These are phyloP conservation scores for Hypoxylon intermedium DNA, from an alignment of 495 filamentous ascomycete species.

Conservation along the genomic window DNA sequence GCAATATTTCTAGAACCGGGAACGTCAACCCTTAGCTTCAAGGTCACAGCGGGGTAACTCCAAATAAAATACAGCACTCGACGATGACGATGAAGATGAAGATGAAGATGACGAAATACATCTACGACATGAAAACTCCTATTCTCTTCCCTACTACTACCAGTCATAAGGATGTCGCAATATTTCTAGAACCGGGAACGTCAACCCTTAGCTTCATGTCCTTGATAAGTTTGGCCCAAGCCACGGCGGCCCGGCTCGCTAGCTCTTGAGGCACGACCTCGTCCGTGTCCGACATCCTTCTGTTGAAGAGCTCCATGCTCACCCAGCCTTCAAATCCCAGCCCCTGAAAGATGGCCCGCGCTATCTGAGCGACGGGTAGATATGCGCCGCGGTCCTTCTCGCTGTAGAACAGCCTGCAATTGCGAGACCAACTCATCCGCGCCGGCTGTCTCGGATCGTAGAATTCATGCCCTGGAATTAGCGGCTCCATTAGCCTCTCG, in stretches of 20 bases:
- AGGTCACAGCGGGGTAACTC: too few relatives aligned
- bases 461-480: slow-evolving; percentile 69
- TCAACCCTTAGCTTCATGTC: slow-evolving; percentile 61
- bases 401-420: slow-evolving; percentile 77
- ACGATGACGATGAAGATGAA: too few relatives aligned
- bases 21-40: slow-evolving; percentile 59
- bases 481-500: slow-evolving; percentile 64
- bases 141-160: too few relatives aligned
- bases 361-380: slow-evolving; percentile 70
- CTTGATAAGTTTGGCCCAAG: slow-evolving; percentile 66
- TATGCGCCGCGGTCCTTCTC: slow-evolving; percentile 75
- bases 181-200: slow-evolving; percentile 38
- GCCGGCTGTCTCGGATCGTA: slow-evolving; percentile 67
- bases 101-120: too few relatives aligned
- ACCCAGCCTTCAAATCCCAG: slow-evolving; percentile 78
- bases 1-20: slow-evolving; percentile 35
- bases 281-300: slow-evolving; percentile 63
- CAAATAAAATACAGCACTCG: too few relatives aligned
- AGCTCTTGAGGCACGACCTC: slow-evolving; percentile 65
- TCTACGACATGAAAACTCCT: too few relatives aligned
- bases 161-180: slow-evolving; percentile 40
- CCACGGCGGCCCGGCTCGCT: slow-evolving; percentile 66
- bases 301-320: slow-evolving; percentile 79
- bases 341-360: slow-evolving; percentile 66
- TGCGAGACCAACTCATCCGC: slow-evolving; percentile 83